These are phyloP conservation scores for Chlorencoelia australis DNA, from an alignment of 2,329 filamentous ascomycete genomes.

Conservation along the genomic window DNA sequence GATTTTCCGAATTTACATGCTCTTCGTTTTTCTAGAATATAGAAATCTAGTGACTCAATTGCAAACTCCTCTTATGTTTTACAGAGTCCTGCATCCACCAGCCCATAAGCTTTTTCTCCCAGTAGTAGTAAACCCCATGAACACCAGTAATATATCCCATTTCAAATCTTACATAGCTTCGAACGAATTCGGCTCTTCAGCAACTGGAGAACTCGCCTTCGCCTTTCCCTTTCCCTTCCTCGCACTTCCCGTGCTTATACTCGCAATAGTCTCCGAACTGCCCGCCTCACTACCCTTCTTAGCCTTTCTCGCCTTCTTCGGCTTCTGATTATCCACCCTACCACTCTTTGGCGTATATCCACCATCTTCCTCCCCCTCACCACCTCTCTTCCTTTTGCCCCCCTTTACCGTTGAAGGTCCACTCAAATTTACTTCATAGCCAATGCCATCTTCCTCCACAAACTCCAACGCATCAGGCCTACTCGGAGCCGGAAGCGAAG, in stretches of 20 bases:
- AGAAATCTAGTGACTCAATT: too few species aligned
- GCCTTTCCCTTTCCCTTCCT: conserved; percentile 6
- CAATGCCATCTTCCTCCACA: conserved; percentile 28
- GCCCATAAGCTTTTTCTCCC: too few species aligned
- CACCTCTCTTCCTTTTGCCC: conserved; percentile 34
- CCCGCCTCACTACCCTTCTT: conserved; percentile 18
- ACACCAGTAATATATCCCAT: too few species aligned
- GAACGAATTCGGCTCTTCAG: too few species aligned
- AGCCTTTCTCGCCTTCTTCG: conserved; percentile 20
- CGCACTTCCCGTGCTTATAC: conserved; percentile 2
- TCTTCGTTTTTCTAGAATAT: too few species aligned
- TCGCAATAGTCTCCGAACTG: not conserved
- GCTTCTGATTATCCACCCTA: conserved; percentile 16
- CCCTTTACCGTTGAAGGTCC: conserved; percentile 13
- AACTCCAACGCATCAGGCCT: conserved; percentile 26
- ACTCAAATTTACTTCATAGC: conserved; percentile 23
- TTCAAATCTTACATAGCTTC: too few species aligned
- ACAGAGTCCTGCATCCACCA: too few species aligned
- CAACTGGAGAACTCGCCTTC: conserved; percentile 2
- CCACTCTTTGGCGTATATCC: conserved; percentile 51
- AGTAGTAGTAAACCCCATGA: too few species aligned
- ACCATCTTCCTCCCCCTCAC: conserved; percentile 42
- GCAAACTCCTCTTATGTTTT: too few species aligned
- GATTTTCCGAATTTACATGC: too few species aligned
- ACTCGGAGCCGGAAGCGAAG: conserved; percentile 24